A percentile compares a stretch with the other conserved stretches of the same genome.
Evolutionary conservation across 345 rosid genomes (phyloP).

Genomic region (Boechera stricta): DNA sequence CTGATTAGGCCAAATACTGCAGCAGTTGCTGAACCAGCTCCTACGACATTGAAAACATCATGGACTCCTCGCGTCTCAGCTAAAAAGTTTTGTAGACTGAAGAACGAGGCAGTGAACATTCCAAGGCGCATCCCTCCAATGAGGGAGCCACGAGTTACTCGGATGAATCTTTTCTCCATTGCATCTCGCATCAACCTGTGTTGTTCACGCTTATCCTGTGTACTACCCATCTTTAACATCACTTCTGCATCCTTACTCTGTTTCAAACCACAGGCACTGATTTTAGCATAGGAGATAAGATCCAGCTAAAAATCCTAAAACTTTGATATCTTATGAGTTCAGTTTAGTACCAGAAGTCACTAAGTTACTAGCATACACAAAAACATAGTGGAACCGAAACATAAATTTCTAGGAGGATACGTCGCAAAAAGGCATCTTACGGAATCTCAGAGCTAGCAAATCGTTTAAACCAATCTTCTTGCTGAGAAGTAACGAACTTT

Average conservation of each 20-base stretch:
- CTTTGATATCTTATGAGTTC: not conserved
- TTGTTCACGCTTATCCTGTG: slow-evolving; percentile 87
- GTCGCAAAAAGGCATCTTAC: no score
- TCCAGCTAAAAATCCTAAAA: slow-evolving; percentile 1
- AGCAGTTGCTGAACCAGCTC: slow-evolving; percentile 96
- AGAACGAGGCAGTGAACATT: slow-evolving; percentile 87
- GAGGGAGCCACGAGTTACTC: slow-evolving; percentile 89
- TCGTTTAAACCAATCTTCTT: no score
- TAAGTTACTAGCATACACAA: slow-evolving; percentile 11
- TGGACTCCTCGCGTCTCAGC: slow-evolving; percentile 83
- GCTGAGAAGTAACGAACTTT: not conserved
- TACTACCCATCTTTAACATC: slow-evolving; percentile 95
- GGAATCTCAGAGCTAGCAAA: no score
- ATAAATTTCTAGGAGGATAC: slow-evolving; percentile 1
- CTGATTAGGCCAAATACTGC: slow-evolving; percentile 86
- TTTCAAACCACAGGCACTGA: not conserved
- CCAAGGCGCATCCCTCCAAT: slow-evolving; percentile 94
- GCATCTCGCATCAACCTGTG: slow-evolving; percentile 90
- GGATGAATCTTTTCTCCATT: slow-evolving; percentile 88
- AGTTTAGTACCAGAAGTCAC: not conserved
- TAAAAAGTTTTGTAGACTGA: slow-evolving; percentile 71
- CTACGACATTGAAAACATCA: slow-evolving; percentile 80
- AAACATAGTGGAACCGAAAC: not conserved
- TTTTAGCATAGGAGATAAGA: not conserved
- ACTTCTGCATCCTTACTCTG: slow-evolving; percentile 98